These are phyloP conservation scores for Penicillium antarcticum DNA, from an alignment of 495 filamentous ascomycete genomes.

Conservation along the genomic window DNA sequence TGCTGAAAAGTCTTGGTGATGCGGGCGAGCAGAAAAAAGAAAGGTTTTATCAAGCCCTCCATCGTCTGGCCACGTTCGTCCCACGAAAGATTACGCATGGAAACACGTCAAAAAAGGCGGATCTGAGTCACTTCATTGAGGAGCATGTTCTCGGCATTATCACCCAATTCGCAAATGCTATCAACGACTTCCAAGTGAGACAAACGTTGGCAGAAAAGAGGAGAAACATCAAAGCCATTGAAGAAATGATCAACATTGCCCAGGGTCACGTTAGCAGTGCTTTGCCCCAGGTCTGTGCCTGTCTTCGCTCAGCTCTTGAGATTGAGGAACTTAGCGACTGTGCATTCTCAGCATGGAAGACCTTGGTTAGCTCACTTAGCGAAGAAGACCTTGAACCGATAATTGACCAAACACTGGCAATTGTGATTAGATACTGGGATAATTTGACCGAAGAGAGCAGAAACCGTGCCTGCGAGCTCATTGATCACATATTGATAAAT, in stretches of 20 bases:
- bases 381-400: slow-evolving; percentile 75
- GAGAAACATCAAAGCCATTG: slow-evolving; percentile 74
- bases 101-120: slow-evolving; percentile 46
- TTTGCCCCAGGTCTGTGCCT: slow-evolving; percentile 81
- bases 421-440: slow-evolving; percentile 78
- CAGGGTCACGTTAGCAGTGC: slow-evolving; percentile 68
- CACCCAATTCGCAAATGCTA: slow-evolving; percentile 71
- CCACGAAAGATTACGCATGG: slow-evolving; percentile 51
- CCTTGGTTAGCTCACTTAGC: slow-evolving; percentile 68
- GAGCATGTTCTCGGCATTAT: slow-evolving; percentile 86
- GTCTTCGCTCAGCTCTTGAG: slow-evolving; percentile 77
- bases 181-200: slow-evolving; percentile 65
- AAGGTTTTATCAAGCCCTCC: slow-evolving; percentile 60
- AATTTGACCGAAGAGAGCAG: slow-evolving; percentile 59
- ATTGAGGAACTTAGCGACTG: slow-evolving; percentile 67
- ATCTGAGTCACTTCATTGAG: slow-evolving; percentile 75
- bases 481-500: slow-evolving; percentile 62
- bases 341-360: slow-evolving; percentile 80
- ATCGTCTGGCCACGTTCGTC: slow-evolving; percentile 63
- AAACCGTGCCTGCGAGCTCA: slow-evolving; percentile 53
- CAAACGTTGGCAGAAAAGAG: slow-evolving; percentile 64
- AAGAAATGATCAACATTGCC: slow-evolving; percentile 79
- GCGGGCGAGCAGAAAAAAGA: slow-evolving; percentile 57
- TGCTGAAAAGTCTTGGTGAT: slow-evolving; percentile 80
- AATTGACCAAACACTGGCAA: slow-evolving; percentile 82